phyloP scores from a whole-genome alignment of 441 rosid species.

The Croton setiger region DNA sequence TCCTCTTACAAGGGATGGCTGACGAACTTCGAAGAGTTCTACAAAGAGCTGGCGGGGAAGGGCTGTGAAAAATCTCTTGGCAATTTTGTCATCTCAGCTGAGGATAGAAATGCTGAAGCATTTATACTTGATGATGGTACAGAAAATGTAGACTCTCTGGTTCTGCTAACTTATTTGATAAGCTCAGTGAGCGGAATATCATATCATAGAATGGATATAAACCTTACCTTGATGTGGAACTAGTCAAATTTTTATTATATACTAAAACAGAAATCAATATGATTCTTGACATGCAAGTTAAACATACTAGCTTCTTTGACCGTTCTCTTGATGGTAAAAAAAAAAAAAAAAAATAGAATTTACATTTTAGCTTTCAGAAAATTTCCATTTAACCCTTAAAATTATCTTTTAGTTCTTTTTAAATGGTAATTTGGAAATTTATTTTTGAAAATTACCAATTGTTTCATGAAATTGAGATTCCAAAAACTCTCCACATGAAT shows the following conservation, averaged over 20 bases:
- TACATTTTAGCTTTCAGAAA: too few species aligned
- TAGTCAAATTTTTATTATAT: constrained; percentile 6
- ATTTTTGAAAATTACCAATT: too few species aligned
- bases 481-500: too few species aligned
- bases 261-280: constrained; percentile 15
- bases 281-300: constrained; percentile 3
- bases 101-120: constrained; percentile 10
- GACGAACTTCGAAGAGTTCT: constrained; percentile 67
- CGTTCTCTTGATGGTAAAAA: not conserved
- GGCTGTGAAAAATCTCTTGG: constrained; percentile 21
- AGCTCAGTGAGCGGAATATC: constrained; percentile 9
- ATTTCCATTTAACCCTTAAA: too few species aligned
- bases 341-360: too few species aligned
- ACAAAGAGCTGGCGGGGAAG: constrained; percentile 53
- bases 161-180: constrained; percentile 18
- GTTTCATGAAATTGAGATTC: too few species aligned
- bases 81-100: not conserved
- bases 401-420: too few species aligned
- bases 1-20: constrained; percentile 56
- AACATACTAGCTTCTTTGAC: not conserved
- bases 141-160: constrained; percentile 17
- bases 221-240: constrained; percentile 12
- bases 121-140: constrained; percentile 10
- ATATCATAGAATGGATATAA: constrained; percentile 11
- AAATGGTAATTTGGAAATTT: too few species aligned